These are phyloP conservation scores for Rhodotorula sphaerocarpa DNA, from an alignment of 768 basidiomycete species.

Conservation along the genomic window DNA sequence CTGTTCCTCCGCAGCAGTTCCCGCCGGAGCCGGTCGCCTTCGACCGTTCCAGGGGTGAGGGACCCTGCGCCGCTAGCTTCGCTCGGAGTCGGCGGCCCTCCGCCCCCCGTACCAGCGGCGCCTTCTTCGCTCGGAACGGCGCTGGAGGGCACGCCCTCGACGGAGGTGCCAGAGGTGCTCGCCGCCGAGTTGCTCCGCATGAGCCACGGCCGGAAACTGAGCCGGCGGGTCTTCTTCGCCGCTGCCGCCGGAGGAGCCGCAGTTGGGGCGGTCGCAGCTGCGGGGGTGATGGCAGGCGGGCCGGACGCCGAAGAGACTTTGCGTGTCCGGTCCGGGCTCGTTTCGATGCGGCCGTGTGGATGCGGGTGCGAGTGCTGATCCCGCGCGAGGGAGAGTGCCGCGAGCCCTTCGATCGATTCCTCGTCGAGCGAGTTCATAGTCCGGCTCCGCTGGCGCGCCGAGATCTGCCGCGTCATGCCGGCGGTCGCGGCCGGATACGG, in stretches of 20 bases:
- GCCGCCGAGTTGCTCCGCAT: conserved; percentile 9
- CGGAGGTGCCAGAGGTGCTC: not conserved
- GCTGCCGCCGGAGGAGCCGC: not conserved
- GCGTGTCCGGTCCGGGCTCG: no score
- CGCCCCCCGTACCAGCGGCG: no score
- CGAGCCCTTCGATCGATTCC: not conserved
- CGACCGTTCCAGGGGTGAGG: not conserved
- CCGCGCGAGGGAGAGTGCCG: no score
- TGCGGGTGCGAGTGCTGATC: no score
- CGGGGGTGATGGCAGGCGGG: not conserved
- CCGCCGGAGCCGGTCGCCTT: conserved; percentile 1
- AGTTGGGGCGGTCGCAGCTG: not conserved
- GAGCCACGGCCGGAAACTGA: conserved; percentile 3
- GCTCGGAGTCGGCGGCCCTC: not conserved
- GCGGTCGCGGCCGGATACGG: not conserved
- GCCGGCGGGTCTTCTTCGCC: not conserved
- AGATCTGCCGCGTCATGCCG: not conserved
- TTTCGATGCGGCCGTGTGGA: no score
- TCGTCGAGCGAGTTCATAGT: conserved; percentile 15
- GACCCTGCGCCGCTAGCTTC: not conserved
- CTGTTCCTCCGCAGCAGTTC: conserved; percentile 21
- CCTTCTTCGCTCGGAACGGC: not conserved
- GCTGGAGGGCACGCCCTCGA: not conserved
- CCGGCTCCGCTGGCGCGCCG: conserved; percentile 1
- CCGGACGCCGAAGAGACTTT: no score